Base-by-base conservation (phyloP, 352 stramenopile species). In the Phytophthora tubulina region DNA sequence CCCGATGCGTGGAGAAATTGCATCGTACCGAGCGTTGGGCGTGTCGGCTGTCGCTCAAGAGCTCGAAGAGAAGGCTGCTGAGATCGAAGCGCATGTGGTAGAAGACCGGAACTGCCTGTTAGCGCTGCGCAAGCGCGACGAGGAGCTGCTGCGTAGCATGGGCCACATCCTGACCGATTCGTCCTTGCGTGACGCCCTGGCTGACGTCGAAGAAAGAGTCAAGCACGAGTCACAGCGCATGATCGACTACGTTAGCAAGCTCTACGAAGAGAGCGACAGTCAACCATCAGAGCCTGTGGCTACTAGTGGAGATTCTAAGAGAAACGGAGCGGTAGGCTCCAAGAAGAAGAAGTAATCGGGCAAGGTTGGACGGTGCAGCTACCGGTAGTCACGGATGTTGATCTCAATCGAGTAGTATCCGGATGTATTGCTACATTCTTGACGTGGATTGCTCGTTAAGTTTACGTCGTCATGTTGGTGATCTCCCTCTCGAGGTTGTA, bases 401-500 rank as follows among this genome's bases (percentile, higher is more conserved):
- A 27, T 27, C 21, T 27, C 21, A 27, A 27, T 27, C 21, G 21
- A 27, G 21, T 27, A 27, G 21, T 27, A 27, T 27, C 21, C 21
- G 21, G 21, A 27, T 27, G 21, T 27, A 27, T 27, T 27, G 21
- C 21, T 27, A 27, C 21, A 27, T 27, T 27, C 21, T 27, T 27
- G 21, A 27, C 21, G 1, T 27, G 21, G 21, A 27, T 27, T 27
- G 21, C 21, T 27, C 21, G 21, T 27, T 27, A 27, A 27, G 21
- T 46, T 73, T 63, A 77, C 4, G 77, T 78, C 10, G 80, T 87
- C 51, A 94, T 89, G 49, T 84, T 70, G 6, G 79, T 86, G 72
- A 93, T 92, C 60, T 93, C 87, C 51, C 86, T 72, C 57, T 95
- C 87, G 27, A 95, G 73, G 31, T 83, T 85, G 38, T 89, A 79